phyloP scores from a whole-genome alignment of 176 grass and related monocot species.

The Triticum monococcum region DNA sequence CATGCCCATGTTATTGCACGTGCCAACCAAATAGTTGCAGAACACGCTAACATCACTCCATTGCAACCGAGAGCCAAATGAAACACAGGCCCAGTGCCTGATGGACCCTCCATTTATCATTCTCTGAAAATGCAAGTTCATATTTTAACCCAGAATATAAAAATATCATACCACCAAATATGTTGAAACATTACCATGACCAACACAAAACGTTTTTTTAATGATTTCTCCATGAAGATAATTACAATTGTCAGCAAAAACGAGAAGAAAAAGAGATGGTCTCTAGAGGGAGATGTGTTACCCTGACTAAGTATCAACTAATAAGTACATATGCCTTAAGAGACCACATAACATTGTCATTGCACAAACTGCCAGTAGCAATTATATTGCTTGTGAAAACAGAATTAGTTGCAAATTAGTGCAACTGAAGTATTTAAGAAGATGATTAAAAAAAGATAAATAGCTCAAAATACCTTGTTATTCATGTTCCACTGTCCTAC shows the following conservation, averaged over 20 bases:
- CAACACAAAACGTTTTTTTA: not conserved
- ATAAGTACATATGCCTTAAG: not conserved
- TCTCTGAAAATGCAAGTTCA: slow-evolving; percentile 11
- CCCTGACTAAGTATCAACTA: not conserved
- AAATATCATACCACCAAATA: not conserved
- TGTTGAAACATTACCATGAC: not conserved
- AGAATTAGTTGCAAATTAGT: not conserved
- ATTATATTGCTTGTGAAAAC: not conserved
- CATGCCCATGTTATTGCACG: slow-evolving; percentile 56
- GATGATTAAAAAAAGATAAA: not conserved
- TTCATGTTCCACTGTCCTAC: slow-evolving; percentile 94
- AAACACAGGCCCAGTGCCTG: slow-evolving; percentile 50
- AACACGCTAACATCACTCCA: slow-evolving; percentile 29
- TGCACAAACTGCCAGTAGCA: not conserved
- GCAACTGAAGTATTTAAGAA: not conserved
- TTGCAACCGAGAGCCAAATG: slow-evolving; percentile 46
- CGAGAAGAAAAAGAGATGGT: not conserved
- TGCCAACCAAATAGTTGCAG: slow-evolving; percentile 28
- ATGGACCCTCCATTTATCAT: slow-evolving; percentile 49
- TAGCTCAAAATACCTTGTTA: slow-evolving; percentile 48
- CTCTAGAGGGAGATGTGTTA: not conserved
- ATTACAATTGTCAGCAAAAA: not conserved
- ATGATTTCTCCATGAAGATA: not conserved
- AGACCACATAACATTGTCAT: not conserved
- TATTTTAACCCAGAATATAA: not conserved